Base-by-base conservation (phyloP, 306 rosid genomes). In the Fagus sylvatica region DNA sequence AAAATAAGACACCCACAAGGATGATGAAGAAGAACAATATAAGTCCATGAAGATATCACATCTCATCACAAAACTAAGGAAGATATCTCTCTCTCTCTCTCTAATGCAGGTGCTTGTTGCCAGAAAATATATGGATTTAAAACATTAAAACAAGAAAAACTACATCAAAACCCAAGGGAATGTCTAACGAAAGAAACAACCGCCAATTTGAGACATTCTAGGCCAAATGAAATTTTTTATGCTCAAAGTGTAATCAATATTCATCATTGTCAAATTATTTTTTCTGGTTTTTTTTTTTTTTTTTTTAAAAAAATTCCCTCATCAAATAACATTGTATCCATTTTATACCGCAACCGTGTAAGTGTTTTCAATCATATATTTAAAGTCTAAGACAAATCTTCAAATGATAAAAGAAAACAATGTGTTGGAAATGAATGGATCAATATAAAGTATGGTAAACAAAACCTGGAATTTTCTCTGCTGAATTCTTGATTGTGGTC, bases 391-490 rank as follows among this genome's bases (percentile, higher is more conserved):
- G 41, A n/a, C 28, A 12, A 7, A n/a, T 28, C 16, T 8, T 61
- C 36, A 7, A 4, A 10, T 62, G 60, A 22, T 6, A 46, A 22
- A 34, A 1, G 12, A 16, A 70, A 16, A 7, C 34, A 22, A 49
- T 12, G 15, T 16, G 53, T 81, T 33, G 43, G 16, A 6, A 49
- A 40, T 59, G 55, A 78, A 28, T 69, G 30, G 54, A 55, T 64
- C 53, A 46, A 46, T 66, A 46, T 66, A 51, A 11, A 55, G 55
- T 74, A 22, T 40, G 62, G 41, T 74, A 60, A 48, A 61, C 67
- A 53, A 72, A 75, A 89, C 96, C 96, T 85, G 84, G 71, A 40
- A 71, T 53, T 60, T 83, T 84, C 48, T 74, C 85, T 68, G 28
- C 53, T 11, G 36, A 36, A 48, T 74, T 87, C 82, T 82, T 80